Evolutionary conservation across 495 filamentous ascomycete species (phyloP).

Genomic region (Saxophila tyrrhenica): DNA sequence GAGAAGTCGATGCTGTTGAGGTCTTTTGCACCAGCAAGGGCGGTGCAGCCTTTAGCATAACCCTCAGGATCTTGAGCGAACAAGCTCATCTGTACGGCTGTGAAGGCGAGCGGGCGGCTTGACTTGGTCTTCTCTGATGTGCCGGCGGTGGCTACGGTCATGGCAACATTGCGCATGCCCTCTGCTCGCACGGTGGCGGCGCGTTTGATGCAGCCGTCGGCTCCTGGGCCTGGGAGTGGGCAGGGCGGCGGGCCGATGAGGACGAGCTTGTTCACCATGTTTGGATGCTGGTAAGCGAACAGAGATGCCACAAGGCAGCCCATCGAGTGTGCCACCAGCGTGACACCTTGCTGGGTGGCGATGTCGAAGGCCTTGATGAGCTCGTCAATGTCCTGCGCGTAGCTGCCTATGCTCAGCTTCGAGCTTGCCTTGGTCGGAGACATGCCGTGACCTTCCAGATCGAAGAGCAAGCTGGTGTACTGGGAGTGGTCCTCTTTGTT

Average conservation of each 20-base stretch:
- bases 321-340: conserved; percentile 36
- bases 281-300: conserved; percentile 31
- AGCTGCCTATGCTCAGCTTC: conserved; percentile 32
- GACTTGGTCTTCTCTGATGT: conserved; percentile 35
- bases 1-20: conserved; percentile 21
- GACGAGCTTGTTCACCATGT: conserved; percentile 31
- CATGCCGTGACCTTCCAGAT: conserved; percentile 46
- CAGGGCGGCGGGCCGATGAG: conserved; percentile 34
- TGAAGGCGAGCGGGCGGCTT: conserved; percentile 29
- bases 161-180: conserved; percentile 36
- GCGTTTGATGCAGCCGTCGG: conserved; percentile 32
- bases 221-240: conserved; percentile 35
- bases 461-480: conserved; percentile 27
- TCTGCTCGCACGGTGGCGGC: conserved; percentile 34
- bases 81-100: conserved; percentile 34
- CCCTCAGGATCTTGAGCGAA: conserved; percentile 40
- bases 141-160: conserved; percentile 32
- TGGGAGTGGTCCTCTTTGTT: conserved; percentile 11
- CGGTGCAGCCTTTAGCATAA: conserved; percentile 44
- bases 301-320: conserved; percentile 36
- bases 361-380: conserved; percentile 23
- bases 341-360: conserved; percentile 18
- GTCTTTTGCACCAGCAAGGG: conserved; percentile 33
- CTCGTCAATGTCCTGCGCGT: conserved; percentile 33
- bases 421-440: conserved; percentile 36